A percentile compares a stretch with the other conserved stretches of the same genome.
Evolutionary conservation across 176 grass and related monocot genomes (phyloP).

Genomic region (Elaeis guineensis): DNA sequence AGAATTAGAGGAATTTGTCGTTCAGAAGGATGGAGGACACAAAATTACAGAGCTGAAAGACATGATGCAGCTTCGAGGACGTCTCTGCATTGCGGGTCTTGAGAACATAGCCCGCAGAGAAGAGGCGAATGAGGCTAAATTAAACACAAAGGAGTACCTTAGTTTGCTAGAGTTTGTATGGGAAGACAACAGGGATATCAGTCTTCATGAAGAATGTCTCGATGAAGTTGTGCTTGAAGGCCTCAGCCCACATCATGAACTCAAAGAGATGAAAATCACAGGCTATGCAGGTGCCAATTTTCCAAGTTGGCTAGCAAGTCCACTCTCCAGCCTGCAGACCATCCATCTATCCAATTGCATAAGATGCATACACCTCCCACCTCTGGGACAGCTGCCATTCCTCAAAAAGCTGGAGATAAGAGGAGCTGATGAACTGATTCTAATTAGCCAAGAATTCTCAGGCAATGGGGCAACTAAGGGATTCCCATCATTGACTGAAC

Average conservation of each 20-base stretch:
- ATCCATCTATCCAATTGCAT: slow-evolving; percentile 11
- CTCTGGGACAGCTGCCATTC: slow-evolving; percentile 22
- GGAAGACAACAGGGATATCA: no score
- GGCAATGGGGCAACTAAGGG: background rate
- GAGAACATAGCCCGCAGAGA: slow-evolving; percentile 34
- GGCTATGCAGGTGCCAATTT: background rate
- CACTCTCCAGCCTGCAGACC: slow-evolving; percentile 7
- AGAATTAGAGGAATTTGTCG: slow-evolving; percentile 51
- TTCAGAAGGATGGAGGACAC: slow-evolving; percentile 42
- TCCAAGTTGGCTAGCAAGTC: slow-evolving; percentile 20
- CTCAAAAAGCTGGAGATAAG: slow-evolving; percentile 20
- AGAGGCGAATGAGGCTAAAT: slow-evolving; percentile 40
- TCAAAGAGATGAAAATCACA: slow-evolving; percentile 18
- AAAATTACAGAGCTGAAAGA: slow-evolving; percentile 49
- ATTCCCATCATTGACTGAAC: slow-evolving; percentile 16
- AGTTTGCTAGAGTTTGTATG: no score
- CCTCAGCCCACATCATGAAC: slow-evolving; percentile 21
- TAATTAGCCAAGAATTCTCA: slow-evolving; percentile 5
- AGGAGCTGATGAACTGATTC: slow-evolving; percentile 12
- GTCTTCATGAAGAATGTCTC: no score
- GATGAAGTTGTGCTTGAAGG: slow-evolving; percentile 15
- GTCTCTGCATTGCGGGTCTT: slow-evolving; percentile 41
- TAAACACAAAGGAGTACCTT: slow-evolving; percentile 19
- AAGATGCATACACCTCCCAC: slow-evolving; percentile 13
- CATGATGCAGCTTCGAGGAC: slow-evolving; percentile 40